Percentiles rank a stretch among this genome's conserved stretches.
These are phyloP conservation scores for Passalora sequoiae DNA, from an alignment of 2,329 filamentous ascomycete species.

Conservation along the genomic window DNA sequence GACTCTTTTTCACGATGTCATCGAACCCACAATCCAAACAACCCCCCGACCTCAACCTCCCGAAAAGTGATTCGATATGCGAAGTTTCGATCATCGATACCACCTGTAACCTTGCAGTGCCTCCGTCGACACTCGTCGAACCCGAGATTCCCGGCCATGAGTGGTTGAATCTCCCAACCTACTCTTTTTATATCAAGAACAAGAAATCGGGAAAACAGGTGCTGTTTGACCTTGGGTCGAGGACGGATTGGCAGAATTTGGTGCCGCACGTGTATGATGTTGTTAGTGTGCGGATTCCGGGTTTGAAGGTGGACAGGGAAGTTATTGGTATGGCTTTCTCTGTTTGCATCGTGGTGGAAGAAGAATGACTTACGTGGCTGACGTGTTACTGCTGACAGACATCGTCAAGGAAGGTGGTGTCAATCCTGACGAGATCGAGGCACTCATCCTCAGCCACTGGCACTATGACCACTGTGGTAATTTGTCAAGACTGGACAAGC, in stretches of 20 bases:
- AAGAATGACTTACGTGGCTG: too few relatives aligned
- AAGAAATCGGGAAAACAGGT: constrained; percentile 28
- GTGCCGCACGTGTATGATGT: constrained; percentile 20
- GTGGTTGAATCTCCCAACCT: constrained; percentile 19
- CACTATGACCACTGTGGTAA: constrained; percentile 50
- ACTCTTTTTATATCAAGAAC: constrained; percentile 16
- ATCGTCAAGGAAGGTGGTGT: constrained; percentile 36
- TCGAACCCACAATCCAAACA: constrained; percentile 10
- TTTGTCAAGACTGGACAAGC: constrained; percentile 42
- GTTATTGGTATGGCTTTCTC: constrained; percentile 15
- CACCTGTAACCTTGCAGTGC: constrained; percentile 17
- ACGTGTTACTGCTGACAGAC: too few relatives aligned
- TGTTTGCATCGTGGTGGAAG: too few relatives aligned
- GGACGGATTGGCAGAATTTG: constrained; percentile 41
- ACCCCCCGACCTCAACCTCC: constrained; percentile 15
- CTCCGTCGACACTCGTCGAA: constrained; percentile 67
- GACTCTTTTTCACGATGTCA: constrained; percentile 11
- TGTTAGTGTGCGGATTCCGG: constrained; percentile 17
- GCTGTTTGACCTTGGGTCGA: constrained; percentile 41
- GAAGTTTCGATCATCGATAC: constrained; percentile 19
- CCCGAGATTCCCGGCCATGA: constrained; percentile 46
- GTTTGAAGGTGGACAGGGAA: constrained; percentile 26
- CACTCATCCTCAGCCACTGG: constrained; percentile 43
- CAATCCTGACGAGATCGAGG: constrained; percentile 32
- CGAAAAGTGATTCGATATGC: constrained; percentile 14